Evolutionary conservation across 495 filamentous ascomycete genomes (phyloP), one percentile per base, ranked within the genome.

Genomic region (Cercophora scortea): DNA sequence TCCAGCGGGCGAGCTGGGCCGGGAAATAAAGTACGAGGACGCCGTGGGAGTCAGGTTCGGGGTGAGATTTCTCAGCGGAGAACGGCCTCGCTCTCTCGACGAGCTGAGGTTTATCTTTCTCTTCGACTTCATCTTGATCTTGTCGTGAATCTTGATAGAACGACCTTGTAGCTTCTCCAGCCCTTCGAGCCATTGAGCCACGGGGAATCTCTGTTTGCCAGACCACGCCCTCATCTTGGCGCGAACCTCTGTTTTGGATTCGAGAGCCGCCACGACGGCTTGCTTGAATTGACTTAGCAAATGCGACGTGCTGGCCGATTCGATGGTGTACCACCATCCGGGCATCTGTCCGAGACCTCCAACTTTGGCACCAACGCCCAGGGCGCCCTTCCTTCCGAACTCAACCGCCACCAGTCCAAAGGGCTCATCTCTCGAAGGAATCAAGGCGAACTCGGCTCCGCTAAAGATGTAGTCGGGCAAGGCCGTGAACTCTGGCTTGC

Each of bases 341-440:
- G 86, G 85, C 84, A 88, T 87, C 54, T 86, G 80, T 5, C 86
- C 86, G 13, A 89, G 72, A 64, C 84, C 83, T 72, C 75, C 76
- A 40, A 80, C 77, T n/a, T 75, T 68, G 38, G 83, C 81, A 32
- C 86, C 86, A 53, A 89, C 82, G 46, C 86, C 85, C 17, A 89
- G 72, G 12, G 86, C 86, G 45, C 86, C 86, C 57, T 89, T 89
- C 12, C 86, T 75, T 11, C 86, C 86, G 51, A 89, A 89, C 57
- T 89, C 85, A 36, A 89, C 85, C 32, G 85, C 85, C 2, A 88
- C 85, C 8, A 89, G 67, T 15, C 85, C 85, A 54, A 89, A 89
- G 0, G 85, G 85, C 61, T 89, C 85, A 55, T 89, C 85, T 54
- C 86, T 76, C 18, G 83, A 86, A 8, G 85, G 85, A 50, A 89